Conservation (phyloP, 345 rosid genomes). For the Lepidium didymum region DNA sequence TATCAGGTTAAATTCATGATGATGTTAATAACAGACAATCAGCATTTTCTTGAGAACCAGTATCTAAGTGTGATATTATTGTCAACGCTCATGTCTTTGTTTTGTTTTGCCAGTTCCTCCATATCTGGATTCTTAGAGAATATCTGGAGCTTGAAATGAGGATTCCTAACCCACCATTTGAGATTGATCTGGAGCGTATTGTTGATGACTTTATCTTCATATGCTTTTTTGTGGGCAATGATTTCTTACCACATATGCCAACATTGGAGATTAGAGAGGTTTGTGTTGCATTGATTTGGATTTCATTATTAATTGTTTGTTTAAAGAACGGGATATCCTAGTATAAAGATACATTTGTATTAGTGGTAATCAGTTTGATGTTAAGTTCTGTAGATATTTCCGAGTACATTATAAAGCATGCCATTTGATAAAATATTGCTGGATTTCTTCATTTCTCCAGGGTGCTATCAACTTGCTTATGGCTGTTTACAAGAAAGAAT, state of each 20-base stretch:
- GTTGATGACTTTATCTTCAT: constrained; percentile 98
- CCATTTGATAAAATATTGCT: background rate
- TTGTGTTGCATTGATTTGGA: constrained; percentile 19
- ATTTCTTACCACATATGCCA: constrained; percentile 98
- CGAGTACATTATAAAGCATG: background rate
- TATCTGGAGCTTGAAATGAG: constrained; percentile 78
- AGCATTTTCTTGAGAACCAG: background rate
- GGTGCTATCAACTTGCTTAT: constrained; percentile 94
- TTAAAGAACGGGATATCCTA: background rate
- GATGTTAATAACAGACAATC: background rate
- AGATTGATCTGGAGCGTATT: constrained; percentile 75
- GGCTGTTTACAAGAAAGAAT: constrained; percentile 92
- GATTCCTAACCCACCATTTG: constrained; percentile 62
- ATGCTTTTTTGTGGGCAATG: constrained; percentile 98
- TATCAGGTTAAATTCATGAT: constrained; percentile 55
- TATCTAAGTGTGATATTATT: background rate
- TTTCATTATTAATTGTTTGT: background rate
- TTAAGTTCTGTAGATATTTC: background rate
- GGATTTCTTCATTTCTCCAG: constrained; percentile 38
- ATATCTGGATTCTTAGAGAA: constrained; percentile 93
- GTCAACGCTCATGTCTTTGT: constrained; percentile 9
- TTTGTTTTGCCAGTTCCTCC: constrained; percentile 57
- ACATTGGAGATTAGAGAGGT: constrained; percentile 99
- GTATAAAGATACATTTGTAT: background rate
- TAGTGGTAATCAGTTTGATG: background rate